Evolutionary conservation across 345 rosid genomes (phyloP).

Genomic region (Dimocarpus longan): DNA sequence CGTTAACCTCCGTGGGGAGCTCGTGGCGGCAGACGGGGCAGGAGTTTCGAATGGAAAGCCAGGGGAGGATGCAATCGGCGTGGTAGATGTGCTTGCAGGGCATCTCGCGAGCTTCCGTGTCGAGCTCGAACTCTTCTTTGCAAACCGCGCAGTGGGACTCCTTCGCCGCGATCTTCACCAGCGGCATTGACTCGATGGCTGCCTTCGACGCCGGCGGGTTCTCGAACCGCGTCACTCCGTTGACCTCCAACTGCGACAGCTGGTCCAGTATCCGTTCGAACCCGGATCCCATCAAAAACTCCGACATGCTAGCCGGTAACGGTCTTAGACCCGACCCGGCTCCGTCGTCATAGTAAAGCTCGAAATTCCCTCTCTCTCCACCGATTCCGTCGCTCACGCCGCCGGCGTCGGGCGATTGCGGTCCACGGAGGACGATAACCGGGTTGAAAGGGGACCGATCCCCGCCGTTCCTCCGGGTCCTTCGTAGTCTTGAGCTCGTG

Average conservation of each 20-base stretch:
- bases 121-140: slow-evolving; percentile 52
- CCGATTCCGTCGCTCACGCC: slow-evolving; percentile 26
- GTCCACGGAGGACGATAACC: slow-evolving; percentile 58
- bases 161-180: slow-evolving; percentile 33
- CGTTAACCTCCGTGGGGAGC: slow-evolving; percentile 36
- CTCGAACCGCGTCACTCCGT: slow-evolving; percentile 48
- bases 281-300: slow-evolving; percentile 76
- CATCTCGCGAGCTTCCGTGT: slow-evolving; percentile 59
- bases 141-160: slow-evolving; percentile 64
- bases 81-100: slow-evolving; percentile 68
- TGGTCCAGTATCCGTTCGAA: slow-evolving; percentile 70
- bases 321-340: slow-evolving; percentile 62
- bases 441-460: slow-evolving; percentile 73
- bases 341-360: slow-evolving; percentile 67
- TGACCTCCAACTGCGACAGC: slow-evolving; percentile 54
- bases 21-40: slow-evolving; percentile 66
- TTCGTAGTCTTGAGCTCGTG: slow-evolving; percentile 32
- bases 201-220: slow-evolving; percentile 62
- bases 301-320: slow-evolving; percentile 65
- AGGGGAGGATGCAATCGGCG: slow-evolving; percentile 58
- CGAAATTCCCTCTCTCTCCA: slow-evolving; percentile 43
- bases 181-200: slow-evolving; percentile 63
- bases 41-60: slow-evolving; percentile 55
- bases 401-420: slow-evolving; percentile 28
- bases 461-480: slow-evolving; percentile 47